phyloP scores from a whole-genome alignment of 225 moss, liverwort and hornwort species.

The Anthoceros angustus region DNA sequence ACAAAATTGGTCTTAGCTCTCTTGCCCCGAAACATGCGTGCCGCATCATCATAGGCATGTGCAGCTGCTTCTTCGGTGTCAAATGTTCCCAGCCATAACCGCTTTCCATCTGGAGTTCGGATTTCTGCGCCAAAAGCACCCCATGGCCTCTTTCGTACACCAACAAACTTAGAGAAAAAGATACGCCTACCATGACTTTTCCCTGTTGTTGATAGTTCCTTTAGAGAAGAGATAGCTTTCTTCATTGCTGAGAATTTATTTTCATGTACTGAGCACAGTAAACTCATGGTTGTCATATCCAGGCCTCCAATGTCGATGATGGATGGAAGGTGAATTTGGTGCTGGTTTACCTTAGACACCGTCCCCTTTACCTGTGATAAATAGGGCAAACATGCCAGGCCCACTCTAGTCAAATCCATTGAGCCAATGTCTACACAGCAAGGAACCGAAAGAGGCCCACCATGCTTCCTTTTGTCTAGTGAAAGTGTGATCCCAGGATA shows the following conservation, averaged over 20 bases:
- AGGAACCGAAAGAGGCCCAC: slow-evolving; percentile 23
- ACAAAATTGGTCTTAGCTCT: slow-evolving; percentile 91
- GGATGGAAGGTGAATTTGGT: slow-evolving; percentile 25
- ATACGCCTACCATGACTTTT: slow-evolving; percentile 57
- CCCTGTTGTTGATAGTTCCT: slow-evolving; percentile 16
- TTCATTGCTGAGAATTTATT: slow-evolving; percentile 45
- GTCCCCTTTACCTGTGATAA: slow-evolving; percentile 15
- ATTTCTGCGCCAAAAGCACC: slow-evolving; percentile 98
- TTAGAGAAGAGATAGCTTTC: slow-evolving; percentile 41
- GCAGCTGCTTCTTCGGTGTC: slow-evolving; percentile 96
- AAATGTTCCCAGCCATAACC: slow-evolving; percentile 93
- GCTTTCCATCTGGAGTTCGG: slow-evolving; percentile 88
- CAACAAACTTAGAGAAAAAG: slow-evolving; percentile 88
- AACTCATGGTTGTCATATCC: slow-evolving; percentile 69
- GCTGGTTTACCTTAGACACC: slow-evolving; percentile 29
- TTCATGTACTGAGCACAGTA: slow-evolving; percentile 66
- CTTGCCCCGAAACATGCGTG: slow-evolving; percentile 79
- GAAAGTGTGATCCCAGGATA: slow-evolving; percentile 16
- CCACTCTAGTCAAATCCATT: slow-evolving; percentile 44
- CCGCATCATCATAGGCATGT: slow-evolving; percentile 82
- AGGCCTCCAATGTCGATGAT: slow-evolving; percentile 71
- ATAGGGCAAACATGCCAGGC: slow-evolving; percentile 28
- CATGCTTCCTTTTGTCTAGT: slow-evolving; percentile 23
- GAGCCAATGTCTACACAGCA: slow-evolving; percentile 55
- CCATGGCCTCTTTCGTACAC: slow-evolving; percentile 95